Evolutionary conservation across 2,329 filamentous ascomycete species (phyloP), one percentile per base, ranked within the genome.

Genomic region (Xylaria sp.): DNA sequence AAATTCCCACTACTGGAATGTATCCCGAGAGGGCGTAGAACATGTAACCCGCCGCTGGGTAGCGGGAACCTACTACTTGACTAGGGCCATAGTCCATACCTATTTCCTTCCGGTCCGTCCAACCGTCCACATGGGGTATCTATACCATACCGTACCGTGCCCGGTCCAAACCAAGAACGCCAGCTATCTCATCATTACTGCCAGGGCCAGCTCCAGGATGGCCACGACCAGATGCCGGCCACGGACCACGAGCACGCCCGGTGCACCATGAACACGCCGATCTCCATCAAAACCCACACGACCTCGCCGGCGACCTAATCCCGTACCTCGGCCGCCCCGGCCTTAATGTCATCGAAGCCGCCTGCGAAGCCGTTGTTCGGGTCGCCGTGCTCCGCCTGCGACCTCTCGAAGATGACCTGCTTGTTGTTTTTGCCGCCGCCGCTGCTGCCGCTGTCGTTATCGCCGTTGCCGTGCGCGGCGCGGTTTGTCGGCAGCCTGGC

Each of bases 251-350:
- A 20, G 47, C 59, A 20, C 11, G 45, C 52, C 52, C 60, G 45
- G 22, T 48, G 48, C 24, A 60, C 48, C 37, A 59, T 50, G 40
- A 63, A 60, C 56, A 49, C 53, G 38, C 59, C 53, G 44, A 59
- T 22, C 48, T 54, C 55, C 53, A 61, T 62, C 52, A 63, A 41
- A 41, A 54, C 61, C 59, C 53, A 54, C 50, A 58, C 59, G 52
- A 66, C 56, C 65, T 63, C 57, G 53, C 52, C 56, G 49, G 61
- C 53, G 44, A 66, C 64, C 67, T 69, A 69, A 52, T 67, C 66
- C 53, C 62, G 57, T 53, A 60, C 52, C 56, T 67, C 63, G 50
- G 54, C 48, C 42, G 45, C 58, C 63, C 65, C 66, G 22, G 57
- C 57, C 46, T 66, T 63, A 51, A 65, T 55, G 21, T 61, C 51